phyloP scores from a whole-genome alignment of 2,329 filamentous ascomycete species.

The Phaeosphaeria sp. region DNA sequence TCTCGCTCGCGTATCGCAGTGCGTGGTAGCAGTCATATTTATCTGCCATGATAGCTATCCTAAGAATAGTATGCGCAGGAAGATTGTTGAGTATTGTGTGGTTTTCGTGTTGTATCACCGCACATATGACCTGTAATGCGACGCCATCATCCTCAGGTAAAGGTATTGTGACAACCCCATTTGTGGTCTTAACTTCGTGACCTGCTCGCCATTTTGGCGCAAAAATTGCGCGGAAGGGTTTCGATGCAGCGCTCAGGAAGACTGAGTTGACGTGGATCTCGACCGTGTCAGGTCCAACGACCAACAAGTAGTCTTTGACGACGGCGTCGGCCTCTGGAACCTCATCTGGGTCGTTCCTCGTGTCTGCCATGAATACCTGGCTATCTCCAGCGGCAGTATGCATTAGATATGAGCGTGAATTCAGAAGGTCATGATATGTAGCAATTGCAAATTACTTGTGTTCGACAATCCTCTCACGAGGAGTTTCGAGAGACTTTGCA shows the following conservation, averaged over 20 bases:
- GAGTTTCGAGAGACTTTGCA: not conserved
- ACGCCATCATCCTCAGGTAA: not conserved
- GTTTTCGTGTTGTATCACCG: not conserved
- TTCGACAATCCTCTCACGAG: not conserved
- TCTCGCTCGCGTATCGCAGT: not conserved
- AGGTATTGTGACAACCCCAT: not conserved
- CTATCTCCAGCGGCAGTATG: too few relatives aligned
- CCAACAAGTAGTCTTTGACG: not conserved
- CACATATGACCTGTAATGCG: not conserved
- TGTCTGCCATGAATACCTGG: not conserved
- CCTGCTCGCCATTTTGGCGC: not conserved
- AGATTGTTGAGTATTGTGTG: not conserved
- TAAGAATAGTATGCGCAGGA: not conserved
- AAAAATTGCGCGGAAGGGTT: not conserved
- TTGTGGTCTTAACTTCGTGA: not conserved
- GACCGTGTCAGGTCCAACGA: not conserved
- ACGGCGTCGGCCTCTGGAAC: not conserved
- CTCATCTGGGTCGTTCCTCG: not conserved
- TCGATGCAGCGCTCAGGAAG: not conserved
- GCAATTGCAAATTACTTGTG: not conserved
- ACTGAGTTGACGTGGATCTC: not conserved
- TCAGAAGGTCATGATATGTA: not conserved
- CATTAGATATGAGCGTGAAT: not conserved
- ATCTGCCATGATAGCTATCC: not conserved
- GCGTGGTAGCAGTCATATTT: not conserved